Percentiles rank a stretch among this genome's conserved stretches.
phyloP scores from a whole-genome alignment of 805 yeast species.

The Lipomyces starkeyi region DNA sequence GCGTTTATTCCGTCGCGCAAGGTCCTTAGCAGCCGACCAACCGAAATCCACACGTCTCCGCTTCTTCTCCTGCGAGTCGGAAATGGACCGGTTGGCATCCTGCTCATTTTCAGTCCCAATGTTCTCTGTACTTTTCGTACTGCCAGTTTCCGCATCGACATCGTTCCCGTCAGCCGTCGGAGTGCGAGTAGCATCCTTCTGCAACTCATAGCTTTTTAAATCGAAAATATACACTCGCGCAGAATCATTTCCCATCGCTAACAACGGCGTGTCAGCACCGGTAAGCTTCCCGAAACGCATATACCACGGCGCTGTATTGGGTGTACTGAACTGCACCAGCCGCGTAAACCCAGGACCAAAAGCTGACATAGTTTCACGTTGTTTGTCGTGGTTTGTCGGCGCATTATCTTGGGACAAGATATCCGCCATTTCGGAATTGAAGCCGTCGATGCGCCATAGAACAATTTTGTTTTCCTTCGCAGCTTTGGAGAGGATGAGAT shows the following conservation, averaged over 20 bases:
- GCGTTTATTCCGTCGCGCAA: not conserved
- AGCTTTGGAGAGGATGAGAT: slow-evolving; percentile 31
- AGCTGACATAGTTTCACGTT: slow-evolving; percentile 30
- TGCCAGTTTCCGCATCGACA: not conserved
- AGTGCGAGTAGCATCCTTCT: not conserved
- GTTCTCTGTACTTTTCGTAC: not conserved
- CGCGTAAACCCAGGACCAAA: slow-evolving; percentile 31
- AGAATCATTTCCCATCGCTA: slow-evolving; percentile 34
- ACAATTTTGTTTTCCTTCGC: slow-evolving; percentile 33
- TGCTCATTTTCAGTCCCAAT: not conserved
- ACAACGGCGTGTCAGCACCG: slow-evolving; percentile 11
- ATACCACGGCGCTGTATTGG: slow-evolving; percentile 35
- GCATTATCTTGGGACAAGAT: slow-evolving; percentile 27
- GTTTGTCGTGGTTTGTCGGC: slow-evolving; percentile 33
- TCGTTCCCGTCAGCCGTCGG: slow-evolving; percentile 1
- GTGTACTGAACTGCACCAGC: slow-evolving; percentile 27
- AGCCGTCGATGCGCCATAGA: slow-evolving; percentile 34
- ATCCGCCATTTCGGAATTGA: slow-evolving; percentile 25
- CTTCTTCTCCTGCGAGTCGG: not conserved
- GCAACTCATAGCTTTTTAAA: slow-evolving; percentile 14
- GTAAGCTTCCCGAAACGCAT: slow-evolving; percentile 32
- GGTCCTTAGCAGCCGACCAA: not conserved
- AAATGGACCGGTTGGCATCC: not conserved
- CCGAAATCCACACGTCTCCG: not conserved
- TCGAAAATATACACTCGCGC: slow-evolving; percentile 30